Percentiles rank a stretch among this genome's conserved stretches.
These are phyloP conservation scores for Ziziphus jujuba DNA, from an alignment of 306 rosid species.

Conservation along the genomic window DNA sequence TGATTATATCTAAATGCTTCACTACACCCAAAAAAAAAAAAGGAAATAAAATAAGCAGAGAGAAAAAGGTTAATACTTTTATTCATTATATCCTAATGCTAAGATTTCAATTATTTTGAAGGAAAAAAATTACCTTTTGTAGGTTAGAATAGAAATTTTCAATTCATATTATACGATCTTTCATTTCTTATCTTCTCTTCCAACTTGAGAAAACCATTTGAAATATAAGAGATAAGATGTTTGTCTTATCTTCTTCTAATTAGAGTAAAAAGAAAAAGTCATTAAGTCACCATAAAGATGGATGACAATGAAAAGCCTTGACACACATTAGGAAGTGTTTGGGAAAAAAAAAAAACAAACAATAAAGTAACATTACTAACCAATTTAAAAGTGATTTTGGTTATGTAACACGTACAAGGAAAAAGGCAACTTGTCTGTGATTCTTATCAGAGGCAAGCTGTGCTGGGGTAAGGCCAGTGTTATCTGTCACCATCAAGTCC, in stretches of 20 bases:
- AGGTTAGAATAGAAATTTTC: no score
- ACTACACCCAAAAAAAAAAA: no score
- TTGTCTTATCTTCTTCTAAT: no score
- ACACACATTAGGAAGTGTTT: background rate
- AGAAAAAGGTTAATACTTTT: no score
- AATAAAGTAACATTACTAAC: constrained; percentile 33
- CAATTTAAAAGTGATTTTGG: constrained; percentile 37
- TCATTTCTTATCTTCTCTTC: no score
- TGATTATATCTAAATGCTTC: background rate
- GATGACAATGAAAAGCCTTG: background rate
- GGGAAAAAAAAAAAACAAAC: background rate
- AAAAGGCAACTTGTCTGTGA: constrained; percentile 98
- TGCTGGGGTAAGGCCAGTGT: constrained; percentile 96
- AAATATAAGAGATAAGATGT: no score
- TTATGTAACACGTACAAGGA: constrained; percentile 85
- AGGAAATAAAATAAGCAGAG: no score
- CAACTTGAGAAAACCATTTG: no score
- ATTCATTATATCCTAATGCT: no score
- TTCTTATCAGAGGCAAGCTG: constrained; percentile 96
- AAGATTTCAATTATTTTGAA: no score
- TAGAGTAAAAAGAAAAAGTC: background rate
- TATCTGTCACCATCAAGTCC: constrained; percentile 85
- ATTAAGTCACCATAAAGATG: background rate
- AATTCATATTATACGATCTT: no score
- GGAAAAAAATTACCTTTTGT: no score